phyloP scores from a whole-genome alignment of 2,329 filamentous ascomycete genomes.

The Fusarium mangiferae region DNA sequence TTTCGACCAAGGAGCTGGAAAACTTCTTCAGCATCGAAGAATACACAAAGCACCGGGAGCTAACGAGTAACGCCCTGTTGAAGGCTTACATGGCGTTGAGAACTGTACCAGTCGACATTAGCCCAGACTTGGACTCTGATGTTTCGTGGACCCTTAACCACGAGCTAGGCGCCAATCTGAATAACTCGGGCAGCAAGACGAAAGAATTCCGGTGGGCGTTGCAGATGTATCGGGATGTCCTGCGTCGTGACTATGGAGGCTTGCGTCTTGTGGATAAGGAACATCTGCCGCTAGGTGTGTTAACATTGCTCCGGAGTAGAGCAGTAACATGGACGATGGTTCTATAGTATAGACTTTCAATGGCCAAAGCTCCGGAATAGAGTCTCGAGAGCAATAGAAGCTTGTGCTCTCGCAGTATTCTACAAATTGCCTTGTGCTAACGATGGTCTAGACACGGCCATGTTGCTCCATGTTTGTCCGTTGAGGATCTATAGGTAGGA shows the following conservation, averaged over 20 bases:
- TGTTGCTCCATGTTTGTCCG: background rate
- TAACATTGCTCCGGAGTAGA: background rate
- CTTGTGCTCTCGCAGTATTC: rapidly evolving
- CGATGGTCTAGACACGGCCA: background rate
- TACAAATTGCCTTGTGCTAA: background rate
- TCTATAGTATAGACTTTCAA: background rate
- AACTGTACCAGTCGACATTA: background rate
- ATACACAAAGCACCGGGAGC: background rate
- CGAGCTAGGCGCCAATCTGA: background rate
- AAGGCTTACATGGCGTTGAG: background rate
- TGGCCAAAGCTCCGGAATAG: background rate
- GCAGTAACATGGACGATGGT: background rate
- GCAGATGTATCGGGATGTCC: background rate
- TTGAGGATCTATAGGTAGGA: background rate
- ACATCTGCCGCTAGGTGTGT: background rate
- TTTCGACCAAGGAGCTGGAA: background rate
- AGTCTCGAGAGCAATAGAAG: rapidly evolving
- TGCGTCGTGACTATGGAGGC: background rate
- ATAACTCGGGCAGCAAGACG: background rate
- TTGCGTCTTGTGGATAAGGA: background rate
- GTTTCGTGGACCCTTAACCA: background rate
- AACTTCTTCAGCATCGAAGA: background rate
- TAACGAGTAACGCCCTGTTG: background rate
- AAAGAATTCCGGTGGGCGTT: background rate
- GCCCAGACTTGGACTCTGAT: background rate